A percentile compares a stretch with the other conserved stretches of the same genome.
Conservation (phyloP, 768 basidiomycete genomes). For the Leccinum disarticulatum region DNA sequence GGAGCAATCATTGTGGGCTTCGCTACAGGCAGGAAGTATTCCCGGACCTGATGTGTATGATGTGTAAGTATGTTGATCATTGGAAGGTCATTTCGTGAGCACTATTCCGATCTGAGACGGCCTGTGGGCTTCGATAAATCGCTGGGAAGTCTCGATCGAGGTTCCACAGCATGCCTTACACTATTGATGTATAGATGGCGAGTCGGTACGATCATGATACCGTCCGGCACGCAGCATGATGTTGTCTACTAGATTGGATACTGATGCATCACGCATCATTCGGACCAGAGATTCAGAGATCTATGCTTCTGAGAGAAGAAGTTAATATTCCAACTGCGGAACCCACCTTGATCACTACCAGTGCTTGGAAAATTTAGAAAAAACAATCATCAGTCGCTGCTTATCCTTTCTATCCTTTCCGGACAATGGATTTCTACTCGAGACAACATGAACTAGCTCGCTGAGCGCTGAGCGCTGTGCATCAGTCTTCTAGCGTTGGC, state of each 20-base stretch:
- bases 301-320: too few species aligned
- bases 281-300: neutral
- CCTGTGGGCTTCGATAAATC: neutral
- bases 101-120: neutral
- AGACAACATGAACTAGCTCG: neutral
- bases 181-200: neutral
- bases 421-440: neutral
- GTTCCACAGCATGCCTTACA: too few species aligned
- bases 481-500: constrained; percentile 24
- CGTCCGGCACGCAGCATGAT: neutral
- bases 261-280: neutral
- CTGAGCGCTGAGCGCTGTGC: neutral
- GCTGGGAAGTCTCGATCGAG: too few species aligned
- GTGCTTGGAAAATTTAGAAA: neutral
- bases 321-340: neutral
- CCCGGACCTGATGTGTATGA: neutral
- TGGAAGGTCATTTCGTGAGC: neutral
- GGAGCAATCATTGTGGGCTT: constrained; percentile 23
- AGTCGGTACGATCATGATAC: neutral
- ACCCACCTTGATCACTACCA: neutral
- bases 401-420: neutral
- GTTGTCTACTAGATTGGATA: neutral
- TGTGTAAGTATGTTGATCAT: constrained; percentile 43
- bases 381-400: neutral
- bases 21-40: neutral